Base-by-base conservation (phyloP, 2,329 filamentous ascomycete genomes). In the Capronia americana region DNA sequence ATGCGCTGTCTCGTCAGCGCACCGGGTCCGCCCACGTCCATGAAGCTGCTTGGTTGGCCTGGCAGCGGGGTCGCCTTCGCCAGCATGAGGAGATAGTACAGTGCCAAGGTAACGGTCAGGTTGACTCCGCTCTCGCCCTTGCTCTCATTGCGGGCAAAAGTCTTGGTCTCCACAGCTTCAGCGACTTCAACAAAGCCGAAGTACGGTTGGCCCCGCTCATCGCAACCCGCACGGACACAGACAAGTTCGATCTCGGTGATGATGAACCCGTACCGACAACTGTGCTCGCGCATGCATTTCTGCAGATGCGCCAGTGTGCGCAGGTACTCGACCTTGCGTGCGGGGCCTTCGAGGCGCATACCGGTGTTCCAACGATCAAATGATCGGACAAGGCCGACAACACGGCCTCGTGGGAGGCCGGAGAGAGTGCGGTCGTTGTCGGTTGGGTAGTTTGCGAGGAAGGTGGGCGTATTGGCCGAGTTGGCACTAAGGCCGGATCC, bases 341-440 rank as follows among this genome's bases (percentile, higher is more conserved):
- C 87, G 70, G 93, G 92, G 53, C 89, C 88, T 77, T 96, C 92
- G 66, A 89, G 88, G 66, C 93, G 91, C 92, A 97, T 96, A 69
- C 91, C 92, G 0, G 92, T 95, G 83, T 97, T 97, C 91, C 96
- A 97, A 73, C 92, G 90, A 78, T 96, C 91, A 76, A 94, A 97
- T 76, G 88, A 90, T 80, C 94, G 94, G 73, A 96, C 91, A n/a
- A 97, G 85, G 6, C 94, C 92, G 57, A 94, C 89, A 12, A 93
- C 86, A 34, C 91, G 88, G 26, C 90, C 75, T 78, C 87, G 75
- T 74, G 84, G 68, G 79, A 79, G 77, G 11, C 83, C 83, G 4
- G 81, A 78, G 65, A 80, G 77, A 3, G 83, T 83, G 10, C 75
- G 75, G 14, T 83, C 82, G 3, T 76, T 80, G 71, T 85, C 83